Evolutionary conservation across 139 green algal genomes (phyloP).

Genomic region (Chlorella sp.): DNA sequence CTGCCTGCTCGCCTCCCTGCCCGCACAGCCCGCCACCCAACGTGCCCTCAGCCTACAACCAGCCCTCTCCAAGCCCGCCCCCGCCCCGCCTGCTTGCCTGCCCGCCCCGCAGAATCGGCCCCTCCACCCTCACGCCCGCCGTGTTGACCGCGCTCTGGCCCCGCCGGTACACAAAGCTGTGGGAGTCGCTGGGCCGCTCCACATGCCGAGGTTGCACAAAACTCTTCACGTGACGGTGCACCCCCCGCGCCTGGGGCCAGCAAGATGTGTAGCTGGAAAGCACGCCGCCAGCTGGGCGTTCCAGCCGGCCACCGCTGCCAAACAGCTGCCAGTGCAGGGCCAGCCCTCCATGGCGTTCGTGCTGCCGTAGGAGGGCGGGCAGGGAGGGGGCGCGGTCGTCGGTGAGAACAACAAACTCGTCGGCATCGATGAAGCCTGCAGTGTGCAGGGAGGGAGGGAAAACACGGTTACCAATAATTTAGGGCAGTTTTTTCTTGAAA

Average conservation of each 20-base stretch:
- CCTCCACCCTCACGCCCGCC: background rate
- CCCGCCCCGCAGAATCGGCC: background rate
- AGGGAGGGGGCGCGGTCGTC: background rate
- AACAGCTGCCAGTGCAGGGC: conserved; percentile 14
- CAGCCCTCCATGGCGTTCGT: background rate
- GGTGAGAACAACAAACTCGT: conserved; percentile 19
- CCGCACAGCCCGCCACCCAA: no score
- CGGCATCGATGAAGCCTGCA: conserved; percentile 4
- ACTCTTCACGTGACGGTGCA: background rate
- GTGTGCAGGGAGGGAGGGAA: background rate
- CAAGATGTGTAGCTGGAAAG: conserved; percentile 24
- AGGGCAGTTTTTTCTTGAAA: no score
- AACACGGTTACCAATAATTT: no score
- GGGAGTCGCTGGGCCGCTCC: background rate
- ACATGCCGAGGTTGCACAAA: background rate
- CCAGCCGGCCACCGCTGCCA: background rate
- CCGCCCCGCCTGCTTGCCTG: background rate
- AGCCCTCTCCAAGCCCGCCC: background rate
- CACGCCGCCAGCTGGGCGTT: background rate
- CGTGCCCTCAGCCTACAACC: background rate
- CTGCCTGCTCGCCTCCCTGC: no score
- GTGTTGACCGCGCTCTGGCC: background rate
- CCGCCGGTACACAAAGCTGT: background rate
- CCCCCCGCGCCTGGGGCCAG: background rate
- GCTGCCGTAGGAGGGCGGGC: background rate